Percentiles rank a stretch among this genome's conserved stretches.
phyloP scores from a whole-genome alignment of 139 green algal species.

The Zygnema cylindricum region DNA sequence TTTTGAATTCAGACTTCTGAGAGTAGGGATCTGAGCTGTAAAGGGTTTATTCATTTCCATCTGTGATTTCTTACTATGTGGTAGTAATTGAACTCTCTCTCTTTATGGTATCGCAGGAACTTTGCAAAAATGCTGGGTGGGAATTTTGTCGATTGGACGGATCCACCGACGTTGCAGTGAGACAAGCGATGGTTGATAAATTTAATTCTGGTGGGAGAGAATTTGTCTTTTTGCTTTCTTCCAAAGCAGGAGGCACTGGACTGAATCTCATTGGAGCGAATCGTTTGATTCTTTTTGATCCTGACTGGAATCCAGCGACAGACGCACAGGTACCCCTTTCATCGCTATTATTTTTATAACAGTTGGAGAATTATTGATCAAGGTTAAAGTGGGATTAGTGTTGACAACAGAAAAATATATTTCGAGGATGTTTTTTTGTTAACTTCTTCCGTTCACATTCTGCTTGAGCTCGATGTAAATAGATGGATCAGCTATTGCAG shows the following conservation, averaged over 20 bases:
- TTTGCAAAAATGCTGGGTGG: constrained; percentile 49
- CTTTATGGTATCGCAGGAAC: background rate
- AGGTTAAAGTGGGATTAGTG: background rate
- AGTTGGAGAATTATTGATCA: background rate
- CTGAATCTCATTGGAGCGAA: constrained; percentile 99
- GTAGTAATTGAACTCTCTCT: too few relatives aligned
- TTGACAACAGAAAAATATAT: background rate
- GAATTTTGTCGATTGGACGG: constrained; percentile 48
- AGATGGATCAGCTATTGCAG: too few relatives aligned
- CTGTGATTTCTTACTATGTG: too few relatives aligned
- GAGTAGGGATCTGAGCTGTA: too few relatives aligned
- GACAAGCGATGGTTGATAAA: constrained; percentile 78
- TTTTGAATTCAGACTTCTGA: too few relatives aligned
- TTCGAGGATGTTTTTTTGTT: background rate
- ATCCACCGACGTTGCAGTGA: constrained; percentile 24
- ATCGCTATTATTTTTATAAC: too few relatives aligned
- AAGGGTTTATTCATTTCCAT: too few relatives aligned
- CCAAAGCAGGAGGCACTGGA: constrained; percentile 92
- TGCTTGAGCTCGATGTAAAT: too few relatives aligned
- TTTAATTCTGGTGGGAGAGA: constrained; percentile 69
- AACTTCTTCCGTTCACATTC: too few relatives aligned
- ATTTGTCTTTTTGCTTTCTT: constrained; percentile 96
- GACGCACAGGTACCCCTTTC: constrained; percentile 69
- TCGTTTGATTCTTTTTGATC: constrained; percentile 88
- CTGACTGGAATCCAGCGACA: constrained; percentile 92